Percentiles rank a stretch among this genome's conserved stretches.
phyloP scores from a whole-genome alignment of 2,329 filamentous ascomycete genomes.

The Colletotrichum graminicola region DNA sequence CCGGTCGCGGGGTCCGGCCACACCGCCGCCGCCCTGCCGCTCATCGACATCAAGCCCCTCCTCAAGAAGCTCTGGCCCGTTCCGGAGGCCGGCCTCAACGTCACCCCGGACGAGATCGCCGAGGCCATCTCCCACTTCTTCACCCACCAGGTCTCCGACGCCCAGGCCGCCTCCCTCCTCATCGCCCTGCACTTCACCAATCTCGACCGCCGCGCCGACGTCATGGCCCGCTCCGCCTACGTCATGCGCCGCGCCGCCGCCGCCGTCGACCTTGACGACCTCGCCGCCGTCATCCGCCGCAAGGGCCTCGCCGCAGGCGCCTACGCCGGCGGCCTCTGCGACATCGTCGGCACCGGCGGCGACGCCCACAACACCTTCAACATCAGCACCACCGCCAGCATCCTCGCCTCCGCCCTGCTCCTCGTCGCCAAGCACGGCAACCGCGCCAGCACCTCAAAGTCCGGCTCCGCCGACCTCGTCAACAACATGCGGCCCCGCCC shows the following conservation, averaged over 20 bases:
- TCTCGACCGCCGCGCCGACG: constrained; percentile 84
- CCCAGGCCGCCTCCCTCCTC: constrained; percentile 87
- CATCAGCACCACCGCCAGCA: constrained; percentile 94
- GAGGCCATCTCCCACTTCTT: constrained; percentile 93
- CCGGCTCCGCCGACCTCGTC: constrained; percentile 93
- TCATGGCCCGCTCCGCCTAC: constrained; percentile 85
- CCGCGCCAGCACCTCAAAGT: constrained; percentile 93
- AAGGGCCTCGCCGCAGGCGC: constrained; percentile 75
- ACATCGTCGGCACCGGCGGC: constrained; percentile 97
- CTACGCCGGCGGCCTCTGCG: constrained; percentile 88
- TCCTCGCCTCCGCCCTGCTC: constrained; percentile 87
- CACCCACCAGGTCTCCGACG: constrained; percentile 87
- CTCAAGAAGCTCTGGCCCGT: constrained; percentile 79
- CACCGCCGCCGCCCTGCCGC: constrained; percentile 47
- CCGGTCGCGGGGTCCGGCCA: constrained; percentile 46
- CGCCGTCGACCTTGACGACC: constrained; percentile 72
- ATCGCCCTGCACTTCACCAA: constrained; percentile 94
- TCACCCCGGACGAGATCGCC: constrained; percentile 85
- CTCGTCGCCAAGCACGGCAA: constrained; percentile 96
- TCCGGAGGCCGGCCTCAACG: constrained; percentile 57
- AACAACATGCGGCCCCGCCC: constrained; percentile 78
- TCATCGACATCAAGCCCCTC: constrained; percentile 75
- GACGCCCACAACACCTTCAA: constrained; percentile 99
- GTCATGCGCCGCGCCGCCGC: constrained; percentile 87
- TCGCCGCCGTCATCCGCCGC: constrained; percentile 71